A percentile compares a stretch with the other conserved stretches of the same genome.
These are phyloP conservation scores for Diversispora eburnea DNA, from an alignment of 192 early-diverging fungal genomes.

Conservation along the genomic window DNA sequence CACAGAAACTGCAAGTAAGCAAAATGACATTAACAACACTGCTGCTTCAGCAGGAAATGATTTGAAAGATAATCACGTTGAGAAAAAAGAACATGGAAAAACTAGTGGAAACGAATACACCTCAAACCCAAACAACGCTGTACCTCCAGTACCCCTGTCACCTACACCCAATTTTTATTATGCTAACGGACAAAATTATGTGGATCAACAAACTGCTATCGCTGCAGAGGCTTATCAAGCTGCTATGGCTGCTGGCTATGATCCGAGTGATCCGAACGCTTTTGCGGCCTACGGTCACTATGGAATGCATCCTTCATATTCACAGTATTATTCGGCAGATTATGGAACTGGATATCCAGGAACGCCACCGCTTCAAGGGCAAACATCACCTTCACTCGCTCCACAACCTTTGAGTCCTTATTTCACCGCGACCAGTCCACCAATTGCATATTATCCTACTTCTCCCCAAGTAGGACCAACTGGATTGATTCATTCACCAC, in stretches of 20 bases:
- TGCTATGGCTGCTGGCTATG: slow-evolving; percentile 33
- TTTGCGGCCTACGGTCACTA: slow-evolving; percentile 33
- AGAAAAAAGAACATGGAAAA: slow-evolving; percentile 24
- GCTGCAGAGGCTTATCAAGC: slow-evolving; percentile 33
- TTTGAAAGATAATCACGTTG: not conserved
- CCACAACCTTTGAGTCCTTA: slow-evolving; percentile 42
- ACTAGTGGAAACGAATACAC: slow-evolving; percentile 16
- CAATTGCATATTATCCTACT: slow-evolving; percentile 33
- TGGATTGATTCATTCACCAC: slow-evolving; percentile 39
- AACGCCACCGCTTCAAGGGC: slow-evolving; percentile 42
- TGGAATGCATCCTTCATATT: slow-evolving; percentile 42
- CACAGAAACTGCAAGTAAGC: slow-evolving; percentile 4
- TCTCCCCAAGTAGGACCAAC: slow-evolving; percentile 31
- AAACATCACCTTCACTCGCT: slow-evolving; percentile 37
- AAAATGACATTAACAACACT: slow-evolving; percentile 1
- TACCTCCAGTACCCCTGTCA: slow-evolving; percentile 12
- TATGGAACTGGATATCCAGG: slow-evolving; percentile 42
- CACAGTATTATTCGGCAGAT: slow-evolving; percentile 41
- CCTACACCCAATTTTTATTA: slow-evolving; percentile 27
- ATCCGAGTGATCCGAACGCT: slow-evolving; percentile 31
- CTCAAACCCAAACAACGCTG: slow-evolving; percentile 7
- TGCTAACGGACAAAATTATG: slow-evolving; percentile 24
- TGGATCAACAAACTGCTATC: slow-evolving; percentile 28
- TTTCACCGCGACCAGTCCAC: slow-evolving; percentile 39
- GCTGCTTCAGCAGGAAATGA: slow-evolving; percentile 1